Evolutionary conservation across 768 basidiomycete genomes (phyloP).

Genomic region (Termitomyces eurrhizus): DNA sequence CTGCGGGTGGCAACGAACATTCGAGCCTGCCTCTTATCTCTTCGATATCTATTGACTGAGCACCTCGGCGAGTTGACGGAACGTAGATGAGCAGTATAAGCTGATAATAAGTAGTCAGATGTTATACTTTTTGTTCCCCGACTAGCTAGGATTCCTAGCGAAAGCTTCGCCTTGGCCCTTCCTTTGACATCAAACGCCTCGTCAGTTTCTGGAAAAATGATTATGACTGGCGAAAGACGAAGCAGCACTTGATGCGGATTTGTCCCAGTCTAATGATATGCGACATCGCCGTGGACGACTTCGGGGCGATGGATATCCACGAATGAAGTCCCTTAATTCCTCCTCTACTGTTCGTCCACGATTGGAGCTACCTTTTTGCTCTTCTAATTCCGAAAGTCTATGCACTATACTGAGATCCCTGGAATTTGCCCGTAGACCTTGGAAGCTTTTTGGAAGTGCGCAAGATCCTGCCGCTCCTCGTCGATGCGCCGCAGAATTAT

Average conservation of each 20-base stretch:
- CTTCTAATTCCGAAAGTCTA: neutral
- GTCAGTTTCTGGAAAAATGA: slow-evolving; percentile 45
- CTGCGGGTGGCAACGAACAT: neutral
- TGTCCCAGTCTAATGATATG: slow-evolving; percentile 49
- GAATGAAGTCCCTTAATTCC: slow-evolving; percentile 49
- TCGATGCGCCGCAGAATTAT: slow-evolving; percentile 32
- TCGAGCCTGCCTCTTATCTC: neutral
- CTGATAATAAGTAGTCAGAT: neutral
- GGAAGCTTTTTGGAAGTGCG: slow-evolving; percentile 54
- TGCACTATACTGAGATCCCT: neutral
- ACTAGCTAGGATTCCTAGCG: slow-evolving; percentile 33
- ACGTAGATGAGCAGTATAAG: neutral
- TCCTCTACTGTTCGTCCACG: slow-evolving; percentile 56
- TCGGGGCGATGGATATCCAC: slow-evolving; percentile 44
- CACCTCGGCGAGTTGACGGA: neutral
- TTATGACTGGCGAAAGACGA: slow-evolving; percentile 59
- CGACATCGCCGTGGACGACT: slow-evolving; percentile 44
- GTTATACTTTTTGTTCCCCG: neutral
- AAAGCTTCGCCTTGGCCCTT: slow-evolving; percentile 47
- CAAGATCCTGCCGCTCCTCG: slow-evolving; percentile 54
- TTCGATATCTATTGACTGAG: neutral
- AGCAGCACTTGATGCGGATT: slow-evolving; percentile 40
- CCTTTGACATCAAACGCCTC: slow-evolving; percentile 46
- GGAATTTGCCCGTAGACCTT: slow-evolving; percentile 41
- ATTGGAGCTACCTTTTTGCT: slow-evolving; percentile 31